phyloP scores from a whole-genome alignment of 2,329 filamentous ascomycete species.

The Hypomyces perniciosus region DNA sequence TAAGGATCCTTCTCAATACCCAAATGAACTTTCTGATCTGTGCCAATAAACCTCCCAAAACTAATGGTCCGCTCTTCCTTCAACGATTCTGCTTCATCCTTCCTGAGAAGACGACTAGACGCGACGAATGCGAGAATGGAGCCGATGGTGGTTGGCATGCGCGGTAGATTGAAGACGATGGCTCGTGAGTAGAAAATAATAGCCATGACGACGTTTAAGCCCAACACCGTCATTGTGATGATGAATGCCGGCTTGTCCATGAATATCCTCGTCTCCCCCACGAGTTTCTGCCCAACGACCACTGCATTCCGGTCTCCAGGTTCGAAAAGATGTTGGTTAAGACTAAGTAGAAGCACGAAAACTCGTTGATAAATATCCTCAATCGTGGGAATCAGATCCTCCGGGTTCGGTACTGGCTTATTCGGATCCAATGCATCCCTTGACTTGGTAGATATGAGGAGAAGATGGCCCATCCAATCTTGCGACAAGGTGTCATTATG shows the following conservation, averaged over 20 bases:
- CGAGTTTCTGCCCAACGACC: slow-evolving; percentile 15
- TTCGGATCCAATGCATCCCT: slow-evolving; percentile 28
- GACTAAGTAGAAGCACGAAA: slow-evolving; percentile 29
- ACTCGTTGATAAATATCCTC: slow-evolving; percentile 21
- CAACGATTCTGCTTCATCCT: neutral
- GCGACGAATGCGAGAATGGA: slow-evolving; percentile 42
- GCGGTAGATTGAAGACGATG: slow-evolving; percentile 38
- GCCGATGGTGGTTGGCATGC: slow-evolving; percentile 46
- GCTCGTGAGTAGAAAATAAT: slow-evolving; percentile 36
- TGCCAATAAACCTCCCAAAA: slow-evolving; percentile 45
- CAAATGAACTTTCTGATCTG: slow-evolving; percentile 40
- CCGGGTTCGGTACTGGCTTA: slow-evolving; percentile 15
- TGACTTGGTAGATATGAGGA: slow-evolving; percentile 24
- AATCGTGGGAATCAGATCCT: slow-evolving; percentile 13
- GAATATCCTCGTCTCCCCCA: slow-evolving; percentile 39
- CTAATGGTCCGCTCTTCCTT: slow-evolving; percentile 28
- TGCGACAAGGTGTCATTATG: slow-evolving; percentile 41
- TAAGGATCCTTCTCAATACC: slow-evolving; percentile 47
- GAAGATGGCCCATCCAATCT: slow-evolving; percentile 45
- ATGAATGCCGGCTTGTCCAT: slow-evolving; percentile 40
- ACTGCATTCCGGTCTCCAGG: fast-evolving
- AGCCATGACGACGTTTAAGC: slow-evolving; percentile 36
- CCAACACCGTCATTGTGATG: slow-evolving; percentile 38
- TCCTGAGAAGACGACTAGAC: slow-evolving; percentile 35
- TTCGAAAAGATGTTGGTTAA: slow-evolving; percentile 37